Evolutionary conservation across 371 early-diverging fungal genomes (phyloP).

Genomic region (Apophysomyces ossiformis): DNA sequence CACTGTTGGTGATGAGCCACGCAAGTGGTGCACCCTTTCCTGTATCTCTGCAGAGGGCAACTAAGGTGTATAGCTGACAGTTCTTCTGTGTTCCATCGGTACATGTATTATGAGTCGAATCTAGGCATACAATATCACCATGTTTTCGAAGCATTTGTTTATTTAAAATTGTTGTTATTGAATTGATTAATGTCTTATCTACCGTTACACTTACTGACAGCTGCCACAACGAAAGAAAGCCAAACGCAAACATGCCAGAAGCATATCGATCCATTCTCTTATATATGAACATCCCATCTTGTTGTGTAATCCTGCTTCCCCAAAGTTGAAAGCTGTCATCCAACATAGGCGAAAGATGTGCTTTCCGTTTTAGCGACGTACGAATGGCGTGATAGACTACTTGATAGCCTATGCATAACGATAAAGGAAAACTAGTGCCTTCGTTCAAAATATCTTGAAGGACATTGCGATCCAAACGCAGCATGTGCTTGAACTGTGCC

Average conservation of each 20-base stretch:
- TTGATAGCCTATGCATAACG: conserved; percentile 9
- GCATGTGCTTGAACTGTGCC: conserved; percentile 10
- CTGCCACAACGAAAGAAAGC: conserved; percentile 17
- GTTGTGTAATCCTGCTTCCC: neutral
- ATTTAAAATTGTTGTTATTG: neutral
- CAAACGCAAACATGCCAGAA: conserved; percentile 15
- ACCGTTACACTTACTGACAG: conserved; percentile 6
- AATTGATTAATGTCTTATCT: neutral
- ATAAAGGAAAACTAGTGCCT: neutral
- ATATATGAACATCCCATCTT: conserved; percentile 1
- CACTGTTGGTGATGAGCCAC: conserved; percentile 19
- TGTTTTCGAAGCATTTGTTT: neutral
- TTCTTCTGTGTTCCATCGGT: neutral
- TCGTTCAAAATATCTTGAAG: conserved; percentile 1
- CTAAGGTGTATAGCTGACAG: neutral
- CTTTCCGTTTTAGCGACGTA: neutral
- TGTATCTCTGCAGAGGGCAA: conserved; percentile 8
- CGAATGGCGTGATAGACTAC: conserved; percentile 15
- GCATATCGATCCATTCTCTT: conserved; percentile 5
- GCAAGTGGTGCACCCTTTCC: conserved; percentile 16
- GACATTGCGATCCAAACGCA: conserved; percentile 4
- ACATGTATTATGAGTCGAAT: neutral
- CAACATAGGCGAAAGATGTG: neutral
- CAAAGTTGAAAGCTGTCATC: conserved; percentile 12
- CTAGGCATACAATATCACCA: conserved; percentile 1